These are phyloP conservation scores for Tricholomella constricta DNA, from an alignment of 768 basidiomycete genomes.

Conservation along the genomic window DNA sequence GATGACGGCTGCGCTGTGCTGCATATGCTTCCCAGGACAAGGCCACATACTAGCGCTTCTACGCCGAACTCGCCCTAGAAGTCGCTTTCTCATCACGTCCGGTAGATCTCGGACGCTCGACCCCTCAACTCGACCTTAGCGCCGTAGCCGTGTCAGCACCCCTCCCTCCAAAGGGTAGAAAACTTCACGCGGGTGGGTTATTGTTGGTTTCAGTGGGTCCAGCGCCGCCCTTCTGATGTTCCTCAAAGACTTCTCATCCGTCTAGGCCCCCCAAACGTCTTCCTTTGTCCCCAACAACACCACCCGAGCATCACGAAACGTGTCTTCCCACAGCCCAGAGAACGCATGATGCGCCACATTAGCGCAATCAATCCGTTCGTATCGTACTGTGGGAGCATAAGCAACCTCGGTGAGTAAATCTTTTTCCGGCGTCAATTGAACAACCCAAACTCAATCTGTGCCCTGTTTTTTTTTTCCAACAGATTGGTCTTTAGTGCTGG, in stretches of 20 bases:
- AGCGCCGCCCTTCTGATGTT: constrained; percentile 7
- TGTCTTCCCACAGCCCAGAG: constrained; percentile 1
- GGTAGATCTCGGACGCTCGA: not conserved
- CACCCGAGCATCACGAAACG: constrained; percentile 8
- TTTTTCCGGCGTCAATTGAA: not conserved
- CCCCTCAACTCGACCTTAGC: too few relatives aligned
- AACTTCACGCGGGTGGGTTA: constrained; percentile 7
- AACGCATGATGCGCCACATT: constrained; percentile 13
- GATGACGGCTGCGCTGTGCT: not conserved
- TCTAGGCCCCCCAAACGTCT: not conserved
- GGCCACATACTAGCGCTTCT: constrained; percentile 4
- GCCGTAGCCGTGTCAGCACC: not conserved
- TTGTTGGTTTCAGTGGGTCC: constrained; percentile 3
- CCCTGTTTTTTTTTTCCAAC: too few relatives aligned
- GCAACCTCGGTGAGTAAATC: not conserved
- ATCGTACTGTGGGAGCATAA: not conserved
- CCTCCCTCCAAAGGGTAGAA: constrained; percentile 7
- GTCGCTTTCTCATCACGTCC: not conserved
- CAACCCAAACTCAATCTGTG: too few relatives aligned
- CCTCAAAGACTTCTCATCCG: not conserved
- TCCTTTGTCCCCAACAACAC: not conserved
- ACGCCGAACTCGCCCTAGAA: not conserved
- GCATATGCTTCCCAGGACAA: constrained; percentile 4
- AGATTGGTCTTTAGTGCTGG: not conserved
- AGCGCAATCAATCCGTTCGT: not conserved